phyloP scores from a whole-genome alignment of 257 asterid genomes.

The Solanum sejunctum region DNA sequence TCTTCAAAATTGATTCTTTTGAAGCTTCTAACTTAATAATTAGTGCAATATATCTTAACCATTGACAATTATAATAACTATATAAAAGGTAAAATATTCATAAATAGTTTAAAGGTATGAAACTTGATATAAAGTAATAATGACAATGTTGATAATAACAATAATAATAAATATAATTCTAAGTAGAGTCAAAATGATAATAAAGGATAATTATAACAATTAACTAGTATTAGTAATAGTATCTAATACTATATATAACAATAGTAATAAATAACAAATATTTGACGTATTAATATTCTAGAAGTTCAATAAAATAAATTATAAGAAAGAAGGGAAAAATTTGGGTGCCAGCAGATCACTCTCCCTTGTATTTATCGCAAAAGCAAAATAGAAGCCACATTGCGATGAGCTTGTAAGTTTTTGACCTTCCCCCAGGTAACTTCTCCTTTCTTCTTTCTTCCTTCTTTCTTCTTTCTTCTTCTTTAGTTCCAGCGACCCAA shows the following conservation, averaged over 20 bases:
- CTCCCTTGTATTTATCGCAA: not conserved
- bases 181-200: not conserved
- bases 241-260: not conserved
- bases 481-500: no score
- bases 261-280: not conserved
- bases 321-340: not conserved
- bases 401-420: no score
- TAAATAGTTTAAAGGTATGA: not conserved
- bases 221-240: not conserved
- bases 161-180: not conserved
- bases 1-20: not conserved
- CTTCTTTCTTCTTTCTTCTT: no score
- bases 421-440: no score
- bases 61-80: not conserved
- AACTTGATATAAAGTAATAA: not conserved
- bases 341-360: not conserved
- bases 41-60: not conserved
- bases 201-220: not conserved
- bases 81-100: not conserved
- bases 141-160: not conserved
- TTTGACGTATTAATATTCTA: not conserved
- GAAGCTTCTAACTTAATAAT: not conserved
- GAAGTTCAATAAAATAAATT: not conserved
- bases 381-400: not conserved
- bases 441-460: no score